These are phyloP conservation scores for Termitomyces heimii DNA, from an alignment of 768 basidiomycete species.

Conservation along the genomic window DNA sequence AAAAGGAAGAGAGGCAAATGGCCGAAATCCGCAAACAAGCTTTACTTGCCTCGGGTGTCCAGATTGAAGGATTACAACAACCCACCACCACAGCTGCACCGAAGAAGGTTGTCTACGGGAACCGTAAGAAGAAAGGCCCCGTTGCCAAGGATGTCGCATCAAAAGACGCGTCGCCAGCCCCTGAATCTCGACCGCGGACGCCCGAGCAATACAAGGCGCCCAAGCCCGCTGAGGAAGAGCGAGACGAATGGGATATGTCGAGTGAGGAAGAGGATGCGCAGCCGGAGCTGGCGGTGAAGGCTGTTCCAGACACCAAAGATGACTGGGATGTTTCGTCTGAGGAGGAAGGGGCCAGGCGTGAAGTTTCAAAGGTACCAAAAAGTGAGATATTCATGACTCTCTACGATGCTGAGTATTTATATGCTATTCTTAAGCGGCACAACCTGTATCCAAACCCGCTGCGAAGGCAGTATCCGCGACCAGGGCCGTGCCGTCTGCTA, in stretches of 20 bases:
- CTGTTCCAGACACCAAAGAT: constrained; percentile 12
- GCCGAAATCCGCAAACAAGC: constrained; percentile 91
- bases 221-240: constrained; percentile 25
- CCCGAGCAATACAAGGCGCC: constrained; percentile 28
- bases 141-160: constrained; percentile 33
- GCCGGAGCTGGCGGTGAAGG: constrained; percentile 24
- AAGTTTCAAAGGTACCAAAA: constrained; percentile 8
- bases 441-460: constrained; percentile 15
- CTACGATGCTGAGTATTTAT: neutral
- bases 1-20: constrained; percentile 87
- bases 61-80: constrained; percentile 85
- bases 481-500: constrained; percentile 6
- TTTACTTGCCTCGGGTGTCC: constrained; percentile 81
- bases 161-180: constrained; percentile 50
- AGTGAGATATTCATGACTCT: neutral
- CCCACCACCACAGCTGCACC: constrained; percentile 33
- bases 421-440: constrained; percentile 1
- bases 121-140: constrained; percentile 72
- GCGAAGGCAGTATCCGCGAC: constrained; percentile 17
- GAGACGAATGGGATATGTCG: constrained; percentile 59
- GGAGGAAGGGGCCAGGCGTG: constrained; percentile 33
- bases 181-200: constrained; percentile 48
- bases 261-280: constrained; percentile 45
- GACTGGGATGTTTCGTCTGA: constrained; percentile 70
- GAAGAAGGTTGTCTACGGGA: constrained; percentile 81